These are phyloP conservation scores for Clavariopsis aquatica DNA, from an alignment of 495 filamentous ascomycete genomes.

Conservation along the genomic window DNA sequence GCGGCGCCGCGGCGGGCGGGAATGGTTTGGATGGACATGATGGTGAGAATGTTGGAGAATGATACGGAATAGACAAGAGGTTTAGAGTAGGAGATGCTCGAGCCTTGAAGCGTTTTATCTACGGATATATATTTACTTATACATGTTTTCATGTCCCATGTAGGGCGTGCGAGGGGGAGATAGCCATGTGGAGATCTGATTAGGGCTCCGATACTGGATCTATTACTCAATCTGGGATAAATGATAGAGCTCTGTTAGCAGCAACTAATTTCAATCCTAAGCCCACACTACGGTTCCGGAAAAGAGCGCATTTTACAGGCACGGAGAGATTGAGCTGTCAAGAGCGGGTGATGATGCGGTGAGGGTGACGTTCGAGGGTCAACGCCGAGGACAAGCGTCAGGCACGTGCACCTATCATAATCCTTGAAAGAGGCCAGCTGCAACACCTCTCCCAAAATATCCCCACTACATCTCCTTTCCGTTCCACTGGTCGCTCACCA, in stretches of 20 bases:
- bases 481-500: constrained; percentile 1
- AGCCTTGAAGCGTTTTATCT: too few species aligned
- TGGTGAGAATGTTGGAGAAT: not conserved
- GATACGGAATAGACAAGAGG: too few species aligned
- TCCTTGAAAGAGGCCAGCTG: constrained; percentile 3
- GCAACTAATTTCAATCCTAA: not conserved
- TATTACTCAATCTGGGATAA: constrained; percentile 11
- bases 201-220: not conserved
- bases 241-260: constrained; percentile 6
- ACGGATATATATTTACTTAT: not conserved
- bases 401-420: constrained; percentile 1
- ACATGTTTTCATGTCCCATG: not conserved
- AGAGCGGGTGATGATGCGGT: not conserved
- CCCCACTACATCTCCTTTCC: constrained; percentile 20
- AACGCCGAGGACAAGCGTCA: not conserved
- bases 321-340: not conserved
- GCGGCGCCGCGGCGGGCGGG: constrained; percentile 51
- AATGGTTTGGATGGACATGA: constrained; percentile 39
- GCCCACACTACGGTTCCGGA: not conserved
- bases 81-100: too few species aligned
- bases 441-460: constrained; percentile 15
- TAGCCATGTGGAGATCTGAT: constrained; percentile 3
- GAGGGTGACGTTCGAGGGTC: not conserved
- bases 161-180: constrained; percentile 14
- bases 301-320: too few species aligned